These are phyloP conservation scores for Thymus mandschuricus DNA, from an alignment of 257 asterid species.

Conservation along the genomic window DNA sequence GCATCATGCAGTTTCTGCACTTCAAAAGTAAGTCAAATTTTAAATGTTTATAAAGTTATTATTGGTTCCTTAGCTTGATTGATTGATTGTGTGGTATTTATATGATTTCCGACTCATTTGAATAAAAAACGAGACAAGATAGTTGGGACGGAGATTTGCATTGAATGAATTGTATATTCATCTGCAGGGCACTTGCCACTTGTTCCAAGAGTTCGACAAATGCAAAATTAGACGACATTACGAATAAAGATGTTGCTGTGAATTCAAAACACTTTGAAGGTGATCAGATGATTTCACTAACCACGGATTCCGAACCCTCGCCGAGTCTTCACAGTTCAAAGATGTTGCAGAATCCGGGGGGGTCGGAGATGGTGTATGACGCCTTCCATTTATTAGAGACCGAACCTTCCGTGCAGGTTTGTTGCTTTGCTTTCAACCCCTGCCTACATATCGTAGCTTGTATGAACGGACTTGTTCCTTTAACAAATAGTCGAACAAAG, in stretches of 20 bases:
- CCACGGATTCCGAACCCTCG: slow-evolving; percentile 42
- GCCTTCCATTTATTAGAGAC: slow-evolving; percentile 65
- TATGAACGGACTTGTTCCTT: too few species aligned
- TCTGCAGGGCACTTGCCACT: slow-evolving; percentile 48
- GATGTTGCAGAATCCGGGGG: slow-evolving; percentile 33
- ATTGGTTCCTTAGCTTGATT: too few species aligned
- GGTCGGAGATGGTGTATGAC: slow-evolving; percentile 48
- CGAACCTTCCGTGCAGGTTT: slow-evolving; percentile 73
- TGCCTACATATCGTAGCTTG: too few species aligned
- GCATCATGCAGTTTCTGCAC: slow-evolving; percentile 65
- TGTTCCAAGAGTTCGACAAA: slow-evolving; percentile 17
- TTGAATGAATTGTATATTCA: too few species aligned
- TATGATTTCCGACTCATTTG: too few species aligned
- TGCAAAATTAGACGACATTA: slow-evolving; percentile 19
- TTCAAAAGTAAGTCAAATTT: slow-evolving; percentile 47
- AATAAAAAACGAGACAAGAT: too few species aligned
- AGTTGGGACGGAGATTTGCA: too few species aligned
- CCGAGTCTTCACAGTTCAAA: slow-evolving; percentile 37
- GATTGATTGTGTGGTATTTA: too few species aligned
- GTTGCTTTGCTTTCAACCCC: not conserved
- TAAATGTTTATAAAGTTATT: too few species aligned
- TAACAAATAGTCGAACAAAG: too few species aligned
- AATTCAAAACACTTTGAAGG: not conserved
- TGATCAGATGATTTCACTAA: not conserved
- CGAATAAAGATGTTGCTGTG: not conserved